phyloP scores from a whole-genome alignment of 2,329 filamentous ascomycete species.

The Penicillium psychrosexuale region DNA sequence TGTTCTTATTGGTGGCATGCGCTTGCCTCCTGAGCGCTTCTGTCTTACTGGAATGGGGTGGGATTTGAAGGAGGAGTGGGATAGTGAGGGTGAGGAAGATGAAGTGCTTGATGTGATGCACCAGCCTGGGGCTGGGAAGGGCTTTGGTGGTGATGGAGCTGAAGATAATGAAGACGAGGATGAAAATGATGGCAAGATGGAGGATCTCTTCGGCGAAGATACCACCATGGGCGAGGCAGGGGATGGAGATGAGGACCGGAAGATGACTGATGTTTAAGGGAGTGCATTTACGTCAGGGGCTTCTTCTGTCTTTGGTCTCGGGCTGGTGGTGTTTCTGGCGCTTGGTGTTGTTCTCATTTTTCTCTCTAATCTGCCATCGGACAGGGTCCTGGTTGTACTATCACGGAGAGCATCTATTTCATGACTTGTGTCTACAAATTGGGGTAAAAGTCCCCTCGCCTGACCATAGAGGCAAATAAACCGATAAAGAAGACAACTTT shows the following conservation, averaged over 20 bases:
- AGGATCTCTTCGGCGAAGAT: slow-evolving; percentile 48
- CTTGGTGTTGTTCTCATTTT: slow-evolving; percentile 15
- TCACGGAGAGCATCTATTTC: not conserved
- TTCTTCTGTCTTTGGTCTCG: not conserved
- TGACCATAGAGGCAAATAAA: not conserved
- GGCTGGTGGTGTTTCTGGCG: slow-evolving; percentile 20
- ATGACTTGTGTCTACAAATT: not conserved
- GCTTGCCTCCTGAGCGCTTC: slow-evolving; percentile 61
- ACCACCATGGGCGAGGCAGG: slow-evolving; percentile 38
- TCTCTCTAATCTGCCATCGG: slow-evolving; percentile 1
- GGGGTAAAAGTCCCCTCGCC: not conserved
- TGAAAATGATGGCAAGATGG: slow-evolving; percentile 48
- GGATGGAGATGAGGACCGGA: slow-evolving; percentile 40
- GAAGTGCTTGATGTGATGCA: slow-evolving; percentile 21
- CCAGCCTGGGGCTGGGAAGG: slow-evolving; percentile 22
- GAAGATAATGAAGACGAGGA: slow-evolving; percentile 40
- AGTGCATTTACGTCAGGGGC: not conserved
- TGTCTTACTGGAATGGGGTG: slow-evolving; percentile 57
- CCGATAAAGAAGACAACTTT: slow-evolving; percentile 4
- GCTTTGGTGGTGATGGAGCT: slow-evolving; percentile 33
- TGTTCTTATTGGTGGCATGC: slow-evolving; percentile 51
- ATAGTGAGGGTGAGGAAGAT: slow-evolving; percentile 53
- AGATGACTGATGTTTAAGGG: slow-evolving; percentile 43
- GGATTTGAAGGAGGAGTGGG: slow-evolving; percentile 58
- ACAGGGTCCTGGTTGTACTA: not conserved